These are phyloP conservation scores for Phytophthora meadii DNA, from an alignment of 352 stramenopile genomes.

Conservation along the genomic window DNA sequence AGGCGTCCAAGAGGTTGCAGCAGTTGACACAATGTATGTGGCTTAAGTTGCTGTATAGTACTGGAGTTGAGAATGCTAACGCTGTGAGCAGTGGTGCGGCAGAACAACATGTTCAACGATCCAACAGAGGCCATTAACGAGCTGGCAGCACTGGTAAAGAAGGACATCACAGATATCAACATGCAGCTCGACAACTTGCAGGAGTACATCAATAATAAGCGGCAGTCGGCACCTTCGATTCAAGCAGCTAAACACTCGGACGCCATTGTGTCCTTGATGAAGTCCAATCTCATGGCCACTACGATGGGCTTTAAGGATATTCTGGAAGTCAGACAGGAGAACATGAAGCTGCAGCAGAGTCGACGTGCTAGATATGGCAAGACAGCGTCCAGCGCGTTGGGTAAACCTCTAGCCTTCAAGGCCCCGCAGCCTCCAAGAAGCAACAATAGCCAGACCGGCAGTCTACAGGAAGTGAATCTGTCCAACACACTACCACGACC, in stretches of 20 bases:
- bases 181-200: constrained; percentile 86
- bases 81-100: constrained; percentile 66
- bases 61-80: neutral
- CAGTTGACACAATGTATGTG: constrained; percentile 78
- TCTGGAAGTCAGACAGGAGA: constrained; percentile 85
- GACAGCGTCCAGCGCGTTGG: constrained; percentile 68
- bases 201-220: constrained; percentile 82
- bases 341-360: constrained; percentile 89
- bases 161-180: constrained; percentile 90
- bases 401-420: constrained; percentile 82
- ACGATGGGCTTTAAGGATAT: constrained; percentile 88
- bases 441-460: constrained; percentile 40
- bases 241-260: constrained; percentile 85
- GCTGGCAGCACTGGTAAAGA: constrained; percentile 82
- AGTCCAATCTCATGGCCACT: constrained; percentile 82
- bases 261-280: constrained; percentile 86
- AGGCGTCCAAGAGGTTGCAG: constrained; percentile 82
- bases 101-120: constrained; percentile 93
- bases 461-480: constrained; percentile 48
- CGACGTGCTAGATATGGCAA: constrained; percentile 80
- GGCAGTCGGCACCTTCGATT: constrained; percentile 55
- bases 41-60: neutral
- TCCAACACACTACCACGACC: constrained; percentile 67
- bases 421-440: constrained; percentile 39
- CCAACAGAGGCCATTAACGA: constrained; percentile 86